These are phyloP conservation scores for Fraxinus latifolia DNA, from an alignment of 305 asterid species.

Conservation along the genomic window DNA sequence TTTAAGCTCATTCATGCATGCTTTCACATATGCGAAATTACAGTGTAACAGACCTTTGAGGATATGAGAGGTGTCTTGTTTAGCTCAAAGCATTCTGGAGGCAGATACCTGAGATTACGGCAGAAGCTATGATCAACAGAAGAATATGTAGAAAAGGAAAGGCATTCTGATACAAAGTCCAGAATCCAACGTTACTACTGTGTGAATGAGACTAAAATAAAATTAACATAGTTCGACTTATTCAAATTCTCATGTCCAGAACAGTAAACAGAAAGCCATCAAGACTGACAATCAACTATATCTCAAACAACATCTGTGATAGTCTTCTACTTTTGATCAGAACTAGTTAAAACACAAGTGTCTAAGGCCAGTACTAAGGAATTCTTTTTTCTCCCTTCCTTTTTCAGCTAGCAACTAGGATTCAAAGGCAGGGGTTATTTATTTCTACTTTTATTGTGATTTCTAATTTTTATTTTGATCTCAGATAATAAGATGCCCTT, in stretches of 20 bases:
- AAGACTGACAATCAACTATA: not conserved
- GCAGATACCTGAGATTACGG: slow-evolving; percentile 73
- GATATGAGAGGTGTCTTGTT: slow-evolving; percentile 92
- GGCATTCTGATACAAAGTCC: not conserved
- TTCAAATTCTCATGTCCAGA: not conserved
- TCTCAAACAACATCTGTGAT: not conserved
- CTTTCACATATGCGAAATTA: not conserved
- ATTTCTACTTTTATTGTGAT: not conserved
- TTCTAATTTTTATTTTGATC: not conserved
- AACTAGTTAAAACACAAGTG: not conserved
- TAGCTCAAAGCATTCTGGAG: slow-evolving; percentile 99
- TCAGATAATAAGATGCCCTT: not conserved
- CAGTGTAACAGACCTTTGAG: slow-evolving; percentile 62
- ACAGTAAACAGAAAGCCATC: not conserved
- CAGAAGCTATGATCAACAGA: slow-evolving; percentile 1
- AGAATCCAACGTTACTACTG: not conserved
- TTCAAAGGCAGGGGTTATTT: not conserved
- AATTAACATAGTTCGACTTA: not conserved
- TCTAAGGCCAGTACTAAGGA: not conserved
- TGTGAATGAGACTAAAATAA: not conserved
- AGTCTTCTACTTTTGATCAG: not conserved
- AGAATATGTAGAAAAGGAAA: slow-evolving; percentile 1
- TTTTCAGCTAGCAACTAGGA: not conserved
- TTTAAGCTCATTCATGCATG: not conserved
- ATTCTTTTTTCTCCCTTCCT: not conserved